Evolutionary conservation across 257 asterid genomes (phyloP).

Genomic region (Thymus mandschuricus): DNA sequence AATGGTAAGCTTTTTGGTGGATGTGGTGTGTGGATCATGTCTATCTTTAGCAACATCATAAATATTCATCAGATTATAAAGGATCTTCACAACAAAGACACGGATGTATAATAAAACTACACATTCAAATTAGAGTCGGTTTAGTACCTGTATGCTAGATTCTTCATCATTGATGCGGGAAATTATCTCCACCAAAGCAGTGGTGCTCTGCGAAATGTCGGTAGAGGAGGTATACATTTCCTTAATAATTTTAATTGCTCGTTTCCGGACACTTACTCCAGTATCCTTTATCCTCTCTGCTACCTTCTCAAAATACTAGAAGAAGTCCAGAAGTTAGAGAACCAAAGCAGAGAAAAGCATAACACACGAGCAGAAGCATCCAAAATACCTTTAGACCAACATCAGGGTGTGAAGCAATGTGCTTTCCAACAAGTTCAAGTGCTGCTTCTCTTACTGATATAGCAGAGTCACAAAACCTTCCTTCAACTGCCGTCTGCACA

Average conservation of each 20-base stretch:
- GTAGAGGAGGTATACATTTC: slow-evolving; percentile 90
- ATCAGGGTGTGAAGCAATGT: slow-evolving; percentile 98
- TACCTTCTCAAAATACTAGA: slow-evolving; percentile 94
- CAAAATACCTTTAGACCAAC: slow-evolving; percentile 93
- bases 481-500: slow-evolving; percentile 96
- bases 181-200: slow-evolving; percentile 86
- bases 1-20: slow-evolving; percentile 25
- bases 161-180: slow-evolving; percentile 97
- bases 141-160: slow-evolving; percentile 89
- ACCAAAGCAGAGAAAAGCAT: slow-evolving; percentile 31
- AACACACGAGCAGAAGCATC: slow-evolving; percentile 30
- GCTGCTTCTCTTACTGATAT: slow-evolving; percentile 99
- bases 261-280: slow-evolving; percentile 98
- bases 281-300: slow-evolving; percentile 98
- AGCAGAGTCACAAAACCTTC: slow-evolving; percentile 96
- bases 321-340: slow-evolving; percentile 36
- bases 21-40: slow-evolving; percentile 9
- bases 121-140: slow-evolving; percentile 27
- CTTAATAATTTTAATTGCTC: slow-evolving; percentile 90
- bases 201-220: slow-evolving; percentile 64
- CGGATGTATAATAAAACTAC: slow-evolving; percentile 17
- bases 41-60: slow-evolving; percentile 7
- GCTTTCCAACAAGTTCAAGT: slow-evolving; percentile 97
- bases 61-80: slow-evolving; percentile 8
- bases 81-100: slow-evolving; percentile 4